Evolutionary conservation across 352 stramenopile genomes (phyloP), one percentile per base, ranked within the genome.

Genomic region (Phytophthora crassamura): DNA sequence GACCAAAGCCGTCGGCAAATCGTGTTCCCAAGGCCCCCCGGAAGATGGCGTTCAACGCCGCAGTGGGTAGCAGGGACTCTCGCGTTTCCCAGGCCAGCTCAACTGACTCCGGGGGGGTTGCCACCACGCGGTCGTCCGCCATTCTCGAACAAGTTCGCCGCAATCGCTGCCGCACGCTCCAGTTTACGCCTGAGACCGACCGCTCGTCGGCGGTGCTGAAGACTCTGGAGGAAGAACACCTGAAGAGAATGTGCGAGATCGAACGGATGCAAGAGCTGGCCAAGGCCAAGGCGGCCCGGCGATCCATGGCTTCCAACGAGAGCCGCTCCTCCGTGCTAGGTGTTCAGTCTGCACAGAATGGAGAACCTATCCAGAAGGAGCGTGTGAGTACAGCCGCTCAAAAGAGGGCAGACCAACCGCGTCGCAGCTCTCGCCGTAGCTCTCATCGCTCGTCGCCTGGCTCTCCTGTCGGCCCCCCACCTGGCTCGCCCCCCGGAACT

Each of bases 61-160:
- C 57, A 28, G 41, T 55, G 34, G 47, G 43, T 36, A 66, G 49
- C 35, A 66, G 51, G 7, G 48, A 73, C 30, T 64, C 53, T 18
- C 53, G 48, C 2, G 18, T 52, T 32, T 77, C 69, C 4, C 54
- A 67, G n/a, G 12, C 53, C 16, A 70, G 66, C 20, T 74, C 60
- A 15, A 65, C 20, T 32, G 64, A 70, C 46, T 74, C 64, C 39
- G 42, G 11, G 4, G 46, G 35, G 11, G 51, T 78, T 28, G 49
- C 63, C 4, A 76, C 51, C n/a, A 78, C 60, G 7, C 76, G 73
- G 42, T 63, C 65, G 20, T 84, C 75, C 3, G 71, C 64, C 25
- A 83, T 84, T 59, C 35, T 84, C 33, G 75, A 71, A 20, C 64
- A 79, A 71, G 57, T 87, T 30, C 75, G 75, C 34, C 73, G 70